Base-by-base conservation (phyloP, 2,329 filamentous ascomycete species). In the Colletotrichum shisoi region DNA sequence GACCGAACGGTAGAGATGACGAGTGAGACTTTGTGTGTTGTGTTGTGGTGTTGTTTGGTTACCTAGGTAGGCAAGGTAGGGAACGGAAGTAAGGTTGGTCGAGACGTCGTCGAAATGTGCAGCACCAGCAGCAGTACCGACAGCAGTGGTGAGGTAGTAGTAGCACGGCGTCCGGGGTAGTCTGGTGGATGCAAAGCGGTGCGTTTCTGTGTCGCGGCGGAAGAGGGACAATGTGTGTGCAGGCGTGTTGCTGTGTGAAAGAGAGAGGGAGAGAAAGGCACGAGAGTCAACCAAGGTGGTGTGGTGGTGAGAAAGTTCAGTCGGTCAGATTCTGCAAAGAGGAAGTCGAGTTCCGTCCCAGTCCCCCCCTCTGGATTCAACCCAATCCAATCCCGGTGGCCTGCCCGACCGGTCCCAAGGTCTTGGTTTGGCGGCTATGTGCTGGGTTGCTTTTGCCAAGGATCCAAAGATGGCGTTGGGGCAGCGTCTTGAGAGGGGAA, bases 281-380 rank as follows among this genome's bases (percentile, higher is more conserved):
- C 48, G 45, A 52, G 51, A 59, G 21, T 44, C 17, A 53, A 62
- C 13, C 34, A 39, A 31, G 27, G 31, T 45, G 24, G 46, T 34
- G 53, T 44, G 53, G 51, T 63, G 53, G 60, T 67, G 64, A 63
- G 60, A 65, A 60, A 65, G 65, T 65, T 56, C 19, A 45, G 53
- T 68, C 44, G 42, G 60, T 68, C 61, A 59, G 65, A 64, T 56
- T 65, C 62, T 68, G 54, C 65, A 49, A 42, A 57, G 53, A 63
- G 53, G 52, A 58, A 63, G 46, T 57, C 44, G 31, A 63, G 58
- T 65, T n/a, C 54, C n/a, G 40, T 57, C 44, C 42, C 19, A 27
- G 31, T 40, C 39, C 39, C 39, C 8, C n/a, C 31, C 19, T 52
- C 31, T 37, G 31, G 34, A 37, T 46, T 21, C 56, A 48, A 48